Evolutionary conservation across 768 basidiomycete genomes (phyloP).

Genomic region (Sporobolomyces phaffii): DNA sequence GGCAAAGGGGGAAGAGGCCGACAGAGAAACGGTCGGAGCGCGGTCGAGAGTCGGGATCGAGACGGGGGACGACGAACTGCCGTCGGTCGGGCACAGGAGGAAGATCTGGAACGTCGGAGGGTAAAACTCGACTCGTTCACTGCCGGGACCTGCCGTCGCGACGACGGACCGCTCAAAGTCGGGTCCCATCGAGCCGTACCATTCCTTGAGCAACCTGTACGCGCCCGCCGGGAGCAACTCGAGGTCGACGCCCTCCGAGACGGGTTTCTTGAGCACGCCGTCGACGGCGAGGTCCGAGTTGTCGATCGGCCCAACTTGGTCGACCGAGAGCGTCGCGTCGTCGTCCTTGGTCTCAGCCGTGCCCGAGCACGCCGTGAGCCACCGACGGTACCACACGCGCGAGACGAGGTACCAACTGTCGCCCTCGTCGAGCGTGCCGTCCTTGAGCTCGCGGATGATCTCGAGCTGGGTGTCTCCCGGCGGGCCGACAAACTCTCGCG

Average conservation of each 20-base stretch:
- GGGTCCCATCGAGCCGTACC: conserved; percentile 63
- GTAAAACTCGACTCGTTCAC: conserved; percentile 62
- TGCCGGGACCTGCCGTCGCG: conserved; percentile 53
- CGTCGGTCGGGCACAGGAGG: conserved; percentile 49
- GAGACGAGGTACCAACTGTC: conserved; percentile 75
- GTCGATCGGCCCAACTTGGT: conserved; percentile 59
- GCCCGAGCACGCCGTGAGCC: conserved; percentile 65
- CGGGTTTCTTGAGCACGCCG: conserved; percentile 48
- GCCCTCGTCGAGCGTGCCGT: conserved; percentile 55
- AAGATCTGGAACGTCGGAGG: conserved; percentile 63
- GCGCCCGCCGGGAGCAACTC: conserved; percentile 67
- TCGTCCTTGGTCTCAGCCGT: conserved; percentile 45
- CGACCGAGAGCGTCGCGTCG: conserved; percentile 47
- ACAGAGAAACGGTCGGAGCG: conserved; percentile 51
- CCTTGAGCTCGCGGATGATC: conserved; percentile 50
- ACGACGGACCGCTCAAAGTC: conserved; percentile 66
- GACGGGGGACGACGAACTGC: conserved; percentile 42
- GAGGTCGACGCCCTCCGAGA: conserved; percentile 63
- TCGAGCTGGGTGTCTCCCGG: conserved; percentile 51
- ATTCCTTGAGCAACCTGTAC: conserved; percentile 63
- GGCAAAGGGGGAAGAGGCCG: conserved; percentile 54
- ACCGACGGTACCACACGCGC: conserved; percentile 65
- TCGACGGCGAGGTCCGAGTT: conserved; percentile 62
- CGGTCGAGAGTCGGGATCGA: conserved; percentile 36
- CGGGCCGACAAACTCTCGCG: conserved; percentile 44